A percentile compares a stretch with the other conserved stretches of the same genome.
These are phyloP conservation scores for Cupressus sempervirens DNA, from an alignment of 75 land plant genomes.

Conservation along the genomic window DNA sequence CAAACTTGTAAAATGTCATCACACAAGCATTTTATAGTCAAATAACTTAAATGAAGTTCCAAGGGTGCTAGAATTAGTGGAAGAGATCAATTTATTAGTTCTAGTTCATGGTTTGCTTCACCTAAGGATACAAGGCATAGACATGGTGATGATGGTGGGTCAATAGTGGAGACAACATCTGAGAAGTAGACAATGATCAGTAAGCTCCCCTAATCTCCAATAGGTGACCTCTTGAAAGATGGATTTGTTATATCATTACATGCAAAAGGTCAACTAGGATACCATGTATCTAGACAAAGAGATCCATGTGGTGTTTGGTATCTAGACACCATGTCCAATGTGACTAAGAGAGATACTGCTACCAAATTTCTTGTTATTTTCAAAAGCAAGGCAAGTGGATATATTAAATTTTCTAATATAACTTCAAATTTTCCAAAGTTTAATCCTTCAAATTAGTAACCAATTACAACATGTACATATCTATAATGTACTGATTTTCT, in stretches of 20 bases:
- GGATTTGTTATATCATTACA: slow-evolving; percentile 78
- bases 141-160: slow-evolving; percentile 28
- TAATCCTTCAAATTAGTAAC: no score
- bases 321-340: slow-evolving; percentile 76
- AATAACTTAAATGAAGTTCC: no score
- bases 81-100: slow-evolving; percentile 63
- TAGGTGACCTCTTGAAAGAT: slow-evolving; percentile 68
- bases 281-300: no score
- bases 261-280: slow-evolving; percentile 60
- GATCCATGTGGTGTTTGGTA: no score
- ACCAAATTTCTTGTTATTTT: no score
- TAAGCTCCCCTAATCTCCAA: slow-evolving; percentile 23
- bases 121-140: slow-evolving; percentile 70
- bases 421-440: no score
- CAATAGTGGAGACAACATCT: slow-evolving; percentile 32
- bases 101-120: slow-evolving; percentile 80
- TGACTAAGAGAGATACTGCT: slow-evolving; percentile 92
- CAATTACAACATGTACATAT: no score
- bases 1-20: no score
- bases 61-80: slow-evolving; percentile 55
- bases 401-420: no score
- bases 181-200: slow-evolving; percentile 19
- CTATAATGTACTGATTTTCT: no score
- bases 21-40: no score
- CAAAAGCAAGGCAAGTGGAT: slow-evolving; percentile 53